Percentiles rank a stretch among this genome's conserved stretches.
These are phyloP conservation scores for Boletus pseudo-olivaceus DNA, from an alignment of 768 basidiomycete species.

Conservation along the genomic window DNA sequence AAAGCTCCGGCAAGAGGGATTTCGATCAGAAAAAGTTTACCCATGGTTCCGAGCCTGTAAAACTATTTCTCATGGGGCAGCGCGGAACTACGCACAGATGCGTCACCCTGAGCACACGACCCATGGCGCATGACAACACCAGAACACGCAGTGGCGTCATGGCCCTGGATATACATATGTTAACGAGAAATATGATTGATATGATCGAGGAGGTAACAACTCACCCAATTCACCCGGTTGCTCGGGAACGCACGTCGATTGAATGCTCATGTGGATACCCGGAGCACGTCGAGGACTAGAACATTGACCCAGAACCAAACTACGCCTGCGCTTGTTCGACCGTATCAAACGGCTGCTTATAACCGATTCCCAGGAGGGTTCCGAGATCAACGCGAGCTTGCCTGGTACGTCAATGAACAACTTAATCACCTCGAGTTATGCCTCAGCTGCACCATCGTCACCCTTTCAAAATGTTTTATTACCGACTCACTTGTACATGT, in stretches of 20 bases:
- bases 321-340: background rate
- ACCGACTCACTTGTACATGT: background rate
- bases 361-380: background rate
- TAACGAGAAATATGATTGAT: background rate
- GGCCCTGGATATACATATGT: constrained; percentile 9
- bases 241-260: constrained; percentile 5
- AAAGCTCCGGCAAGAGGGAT: background rate
- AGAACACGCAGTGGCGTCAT: constrained; percentile 26
- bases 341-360: background rate
- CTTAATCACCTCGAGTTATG: background rate
- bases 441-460: background rate
- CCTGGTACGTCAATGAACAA: constrained; percentile 1
- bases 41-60: background rate
- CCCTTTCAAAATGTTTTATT: background rate
- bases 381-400: constrained; percentile 5
- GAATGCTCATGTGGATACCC: background rate
- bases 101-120: constrained; percentile 21
- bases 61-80: constrained; percentile 19
- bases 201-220: constrained; percentile 15
- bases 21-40: background rate
- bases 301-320: background rate
- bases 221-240: constrained; percentile 16
- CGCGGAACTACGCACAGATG: constrained; percentile 16
- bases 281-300: background rate
- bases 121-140: constrained; percentile 2